Percentiles rank a stretch among this genome's conserved stretches.
Evolutionary conservation across 805 yeast species (phyloP).

Genomic region (Pichia rugopelliculosa): DNA sequence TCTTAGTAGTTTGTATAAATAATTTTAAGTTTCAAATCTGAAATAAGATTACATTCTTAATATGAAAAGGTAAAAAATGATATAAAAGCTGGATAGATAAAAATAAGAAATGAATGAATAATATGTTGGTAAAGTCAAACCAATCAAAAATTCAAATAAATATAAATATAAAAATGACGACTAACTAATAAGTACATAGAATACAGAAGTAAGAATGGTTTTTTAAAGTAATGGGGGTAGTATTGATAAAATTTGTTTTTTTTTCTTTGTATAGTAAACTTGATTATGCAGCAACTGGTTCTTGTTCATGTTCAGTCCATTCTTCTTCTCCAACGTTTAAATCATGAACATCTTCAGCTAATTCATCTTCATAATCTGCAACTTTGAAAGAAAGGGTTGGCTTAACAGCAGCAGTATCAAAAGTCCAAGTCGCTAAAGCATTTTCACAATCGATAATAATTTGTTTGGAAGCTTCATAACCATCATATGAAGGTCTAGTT

Average conservation of each 20-base stretch:
- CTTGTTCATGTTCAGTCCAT: conserved; percentile 28
- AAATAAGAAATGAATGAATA: neutral
- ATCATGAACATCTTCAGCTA: conserved; percentile 38
- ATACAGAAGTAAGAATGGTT: neutral
- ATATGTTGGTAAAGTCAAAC: neutral
- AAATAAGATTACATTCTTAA: neutral
- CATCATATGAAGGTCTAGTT: conserved; percentile 84
- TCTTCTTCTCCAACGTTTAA: conserved; percentile 46
- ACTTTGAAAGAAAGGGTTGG: conserved; percentile 68
- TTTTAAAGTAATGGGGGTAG: no score
- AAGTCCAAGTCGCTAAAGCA: conserved; percentile 78
- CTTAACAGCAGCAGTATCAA: conserved; percentile 73
- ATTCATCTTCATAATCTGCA: conserved; percentile 38
- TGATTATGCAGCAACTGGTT: conserved; percentile 24
- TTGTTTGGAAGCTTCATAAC: conserved; percentile 83
- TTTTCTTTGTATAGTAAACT: neutral
- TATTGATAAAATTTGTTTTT: neutral
- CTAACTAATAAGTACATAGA: neutral
- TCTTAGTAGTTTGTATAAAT: no score
- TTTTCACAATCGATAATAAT: conserved; percentile 80
- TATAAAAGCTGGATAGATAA: neutral
- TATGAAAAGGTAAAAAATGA: neutral
- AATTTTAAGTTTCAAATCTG: no score
- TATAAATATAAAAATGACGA: neutral
- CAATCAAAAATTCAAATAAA: neutral